Evolutionary conservation across 1,139 yeast genomes (phyloP).

Genomic region (Candida albicans): DNA sequence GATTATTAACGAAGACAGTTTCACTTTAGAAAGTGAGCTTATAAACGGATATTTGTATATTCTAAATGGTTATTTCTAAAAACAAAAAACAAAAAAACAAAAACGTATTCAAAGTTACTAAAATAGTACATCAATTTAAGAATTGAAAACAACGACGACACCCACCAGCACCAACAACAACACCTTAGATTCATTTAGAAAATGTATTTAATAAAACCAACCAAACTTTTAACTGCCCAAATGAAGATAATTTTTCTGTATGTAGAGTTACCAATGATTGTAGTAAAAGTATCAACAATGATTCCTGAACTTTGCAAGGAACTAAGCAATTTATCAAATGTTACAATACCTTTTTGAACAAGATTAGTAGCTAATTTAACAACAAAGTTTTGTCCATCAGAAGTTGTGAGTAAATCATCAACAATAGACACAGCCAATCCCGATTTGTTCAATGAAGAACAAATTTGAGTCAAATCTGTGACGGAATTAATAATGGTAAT

Average conservation of each 20-base stretch:
- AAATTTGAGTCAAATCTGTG: conserved; percentile 21
- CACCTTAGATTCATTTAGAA: conserved; percentile 4
- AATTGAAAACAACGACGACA: too few species aligned
- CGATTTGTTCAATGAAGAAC: conserved; percentile 28
- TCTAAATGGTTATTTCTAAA: too few species aligned
- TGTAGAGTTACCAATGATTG: conserved; percentile 13
- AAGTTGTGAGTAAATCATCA: conserved; percentile 21
- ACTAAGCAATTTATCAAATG: conserved; percentile 15
- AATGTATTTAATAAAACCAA: conserved; percentile 12
- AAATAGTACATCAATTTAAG: too few species aligned
- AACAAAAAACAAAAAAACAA: too few species aligned
- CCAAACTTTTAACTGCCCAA: conserved; percentile 16
- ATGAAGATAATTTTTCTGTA: conserved; percentile 15
- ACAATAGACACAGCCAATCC: conserved; percentile 30
- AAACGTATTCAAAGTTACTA: too few species aligned
- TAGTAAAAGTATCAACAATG: conserved; percentile 11
- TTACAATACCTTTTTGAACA: conserved; percentile 19
- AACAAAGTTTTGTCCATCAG: conserved; percentile 22
- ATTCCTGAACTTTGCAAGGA: conserved; percentile 14
- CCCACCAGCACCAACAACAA: too few species aligned
- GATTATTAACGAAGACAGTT: too few species aligned
- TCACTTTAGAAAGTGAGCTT: too few species aligned
- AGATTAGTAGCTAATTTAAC: conserved; percentile 21
- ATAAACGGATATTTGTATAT: too few species aligned
- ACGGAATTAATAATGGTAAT: conserved; percentile 17